phyloP scores from a whole-genome alignment of 2,329 filamentous ascomycete genomes.

The Alternaria ventricosa region DNA sequence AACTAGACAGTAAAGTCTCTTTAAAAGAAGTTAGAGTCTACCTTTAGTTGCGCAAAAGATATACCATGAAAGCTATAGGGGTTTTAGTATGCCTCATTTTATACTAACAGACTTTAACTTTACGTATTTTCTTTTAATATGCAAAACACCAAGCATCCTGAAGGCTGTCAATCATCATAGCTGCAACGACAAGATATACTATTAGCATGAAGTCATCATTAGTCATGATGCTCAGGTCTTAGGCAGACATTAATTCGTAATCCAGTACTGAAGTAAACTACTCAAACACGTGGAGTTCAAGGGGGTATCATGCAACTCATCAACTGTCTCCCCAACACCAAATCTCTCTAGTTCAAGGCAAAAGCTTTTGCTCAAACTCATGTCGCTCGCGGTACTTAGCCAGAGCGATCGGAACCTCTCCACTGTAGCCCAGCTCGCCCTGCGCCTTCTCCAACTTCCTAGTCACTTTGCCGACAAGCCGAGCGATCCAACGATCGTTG shows the following conservation, averaged over 20 bases:
- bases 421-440: conserved; percentile 60
- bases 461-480: conserved; percentile 59
- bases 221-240: background rate
- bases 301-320: conserved; percentile 5
- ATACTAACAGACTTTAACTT: too few relatives aligned
- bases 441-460: conserved; percentile 57
- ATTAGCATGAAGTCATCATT: background rate
- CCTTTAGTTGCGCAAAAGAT: too few relatives aligned
- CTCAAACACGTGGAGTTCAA: background rate
- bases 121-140: too few relatives aligned
- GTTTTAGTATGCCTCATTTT: too few relatives aligned
- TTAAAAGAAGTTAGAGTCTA: too few relatives aligned
- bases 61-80: too few relatives aligned
- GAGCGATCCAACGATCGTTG: conserved; percentile 63
- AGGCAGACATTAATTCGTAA: background rate
- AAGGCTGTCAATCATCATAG: background rate
- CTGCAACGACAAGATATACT: background rate
- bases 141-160: background rate
- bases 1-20: too few relatives aligned
- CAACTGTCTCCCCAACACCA: background rate
- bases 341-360: conserved; percentile 29
- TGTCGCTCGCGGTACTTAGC: conserved; percentile 47
- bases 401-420: conserved; percentile 54
- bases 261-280: background rate
- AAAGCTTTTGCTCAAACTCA: conserved; percentile 44